Evolutionary conservation across 371 early-diverging fungal genomes (phyloP).

Genomic region (Sporodiniella umbellata): DNA sequence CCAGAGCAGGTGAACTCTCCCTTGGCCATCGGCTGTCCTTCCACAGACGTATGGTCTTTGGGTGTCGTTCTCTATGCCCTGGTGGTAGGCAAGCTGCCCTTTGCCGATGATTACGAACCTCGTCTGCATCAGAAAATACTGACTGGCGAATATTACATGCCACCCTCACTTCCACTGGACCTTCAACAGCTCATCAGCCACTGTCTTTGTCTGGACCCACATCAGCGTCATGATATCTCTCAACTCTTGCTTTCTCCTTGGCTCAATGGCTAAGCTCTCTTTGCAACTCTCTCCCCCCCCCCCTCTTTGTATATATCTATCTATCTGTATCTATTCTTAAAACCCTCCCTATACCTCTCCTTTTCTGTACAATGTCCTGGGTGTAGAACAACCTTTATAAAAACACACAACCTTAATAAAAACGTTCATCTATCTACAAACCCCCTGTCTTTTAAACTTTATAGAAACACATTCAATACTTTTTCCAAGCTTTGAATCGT

Average conservation of each 20-base stretch:
- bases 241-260: constrained; percentile 20
- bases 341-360: no score
- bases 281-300: neutral
- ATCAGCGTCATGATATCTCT: constrained; percentile 10
- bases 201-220: constrained; percentile 18
- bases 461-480: constrained; percentile 16
- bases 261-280: constrained; percentile 6
- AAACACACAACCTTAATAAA: no score
- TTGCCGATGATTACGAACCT: constrained; percentile 69
- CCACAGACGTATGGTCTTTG: constrained; percentile 79
- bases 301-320: neutral
- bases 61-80: constrained; percentile 75
- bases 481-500: constrained; percentile 19
- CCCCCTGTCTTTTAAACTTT: no score
- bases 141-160: constrained; percentile 41
- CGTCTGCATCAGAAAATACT: constrained; percentile 64
- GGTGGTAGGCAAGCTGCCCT: constrained; percentile 67
- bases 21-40: constrained; percentile 40
- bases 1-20: constrained; percentile 63
- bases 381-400: no score
- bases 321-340: no score
- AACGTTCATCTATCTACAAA: no score
- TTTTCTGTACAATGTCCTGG: no score
- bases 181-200: constrained; percentile 11
- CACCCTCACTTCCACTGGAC: constrained; percentile 12